Evolutionary conservation across 1,284 basidiomycete genomes (phyloP), one percentile per base, ranked within the genome.

Genomic region (Marasmius fiardii): DNA sequence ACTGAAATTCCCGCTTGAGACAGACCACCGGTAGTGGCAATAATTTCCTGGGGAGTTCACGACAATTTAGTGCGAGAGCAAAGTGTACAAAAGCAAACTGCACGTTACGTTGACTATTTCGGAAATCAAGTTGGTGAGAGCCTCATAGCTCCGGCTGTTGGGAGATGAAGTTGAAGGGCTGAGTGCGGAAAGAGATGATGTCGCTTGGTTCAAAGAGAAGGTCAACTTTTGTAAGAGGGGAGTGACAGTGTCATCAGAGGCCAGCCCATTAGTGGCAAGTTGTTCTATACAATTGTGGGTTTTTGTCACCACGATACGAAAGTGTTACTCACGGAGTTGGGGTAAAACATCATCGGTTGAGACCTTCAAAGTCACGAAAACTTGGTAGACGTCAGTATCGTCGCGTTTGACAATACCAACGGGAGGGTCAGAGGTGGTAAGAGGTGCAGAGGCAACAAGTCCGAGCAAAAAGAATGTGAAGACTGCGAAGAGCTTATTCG

Each of bases 221-320:
- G 60, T 65, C 51, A 72, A 60, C 35, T 66, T 51, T 43, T 58
- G 59, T 28, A 71, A 52, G 47, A 70, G 65, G 10, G 69, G 69
- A 20, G 63, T 60, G 21, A 68, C 60, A 16, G 60, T 61, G 12
- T 52, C 63, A 45, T 64, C 61, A 24, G 61, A 63, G 23, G 64
- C 65, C 2, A 41, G 62, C 18, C 62, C 62, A 49, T 54, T 57
- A 4, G 60, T 35, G 12, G 60, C 60, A 23, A 69, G 43, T 37
- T 59, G 49, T 45, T 60, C 68, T 69, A 53, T 18, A n/a, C n/a
- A n/a, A n/a, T n/a, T n/a, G n/a, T n/a, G n/a, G n/a, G n/a, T n/a
- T n/a, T n/a, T n/a, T n/a, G n/a, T n/a, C n/a, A n/a, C n/a, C n/a
- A n/a, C n/a, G n/a, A n/a, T n/a, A n/a, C n/a, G n/a, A n/a, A n/a